These are phyloP conservation scores for Epichloe typhina DNA, from an alignment of 2,329 filamentous ascomycete genomes.

Conservation along the genomic window DNA sequence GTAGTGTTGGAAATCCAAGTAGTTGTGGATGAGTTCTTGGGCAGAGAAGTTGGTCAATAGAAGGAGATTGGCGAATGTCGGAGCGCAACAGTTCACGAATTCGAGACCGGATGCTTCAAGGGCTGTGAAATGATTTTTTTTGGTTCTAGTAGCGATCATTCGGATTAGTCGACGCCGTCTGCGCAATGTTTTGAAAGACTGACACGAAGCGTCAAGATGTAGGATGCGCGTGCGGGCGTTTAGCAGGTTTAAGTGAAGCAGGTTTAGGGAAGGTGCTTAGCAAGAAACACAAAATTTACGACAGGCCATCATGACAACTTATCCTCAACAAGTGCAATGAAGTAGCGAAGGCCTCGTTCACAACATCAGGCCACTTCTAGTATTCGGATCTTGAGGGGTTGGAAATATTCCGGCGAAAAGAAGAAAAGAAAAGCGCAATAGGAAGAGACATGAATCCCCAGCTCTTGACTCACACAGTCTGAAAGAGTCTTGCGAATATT, in stretches of 20 bases:
- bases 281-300: too few relatives aligned
- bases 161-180: not conserved
- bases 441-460: not conserved
- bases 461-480: not conserved
- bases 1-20: conserved; percentile 9
- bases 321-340: not conserved
- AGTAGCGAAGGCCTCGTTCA: not conserved
- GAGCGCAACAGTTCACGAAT: not conserved
- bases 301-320: too few relatives aligned
- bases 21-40: not conserved
- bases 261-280: not conserved
- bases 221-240: not conserved
- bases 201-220: not conserved
- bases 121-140: not conserved
- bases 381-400: not conserved
- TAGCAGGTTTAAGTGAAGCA: not conserved
- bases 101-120: not conserved
- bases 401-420: not conserved
- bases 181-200: not conserved
- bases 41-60: not conserved
- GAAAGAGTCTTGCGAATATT: not conserved
- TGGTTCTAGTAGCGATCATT: not conserved
- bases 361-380: too few relatives aligned
- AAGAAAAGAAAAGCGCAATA: not conserved
- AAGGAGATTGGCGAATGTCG: not conserved